These are phyloP conservation scores for Erythrophleum fordii DNA, from an alignment of 306 rosid species.

Conservation along the genomic window DNA sequence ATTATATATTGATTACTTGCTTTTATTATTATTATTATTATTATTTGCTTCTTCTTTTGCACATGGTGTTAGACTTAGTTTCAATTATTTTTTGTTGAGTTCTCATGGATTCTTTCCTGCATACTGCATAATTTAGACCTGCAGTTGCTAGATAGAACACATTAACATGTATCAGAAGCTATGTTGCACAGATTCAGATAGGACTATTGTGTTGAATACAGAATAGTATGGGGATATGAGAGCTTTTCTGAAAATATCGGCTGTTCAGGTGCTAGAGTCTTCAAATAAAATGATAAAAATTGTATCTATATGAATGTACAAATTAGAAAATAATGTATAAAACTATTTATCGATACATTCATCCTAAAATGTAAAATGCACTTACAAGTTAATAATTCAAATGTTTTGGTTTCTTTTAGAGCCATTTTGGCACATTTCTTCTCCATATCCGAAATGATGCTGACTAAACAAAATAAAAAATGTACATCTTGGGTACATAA, in stretches of 20 bases:
- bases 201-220: background rate
- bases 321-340: background rate
- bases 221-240: background rate
- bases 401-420: background rate
- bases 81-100: background rate
- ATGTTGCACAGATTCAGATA: background rate
- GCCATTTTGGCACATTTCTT: background rate
- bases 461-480: background rate
- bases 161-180: background rate
- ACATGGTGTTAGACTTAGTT: background rate
- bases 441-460: background rate
- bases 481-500: background rate
- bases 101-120: background rate
- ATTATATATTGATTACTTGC: slow-evolving; percentile 8
- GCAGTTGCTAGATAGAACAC: background rate
- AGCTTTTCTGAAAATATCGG: background rate
- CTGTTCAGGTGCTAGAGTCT: background rate
- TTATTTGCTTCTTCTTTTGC: slow-evolving; percentile 2
- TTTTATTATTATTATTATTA: background rate
- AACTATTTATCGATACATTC: background rate
- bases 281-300: background rate
- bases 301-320: background rate
- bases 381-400: background rate
- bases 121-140: background rate
- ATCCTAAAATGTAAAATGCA: background rate